Evolutionary conservation across 2,329 filamentous ascomycete species (phyloP), one percentile per base, ranked within the genome.

Genomic region (Cladosporium sp.): DNA sequence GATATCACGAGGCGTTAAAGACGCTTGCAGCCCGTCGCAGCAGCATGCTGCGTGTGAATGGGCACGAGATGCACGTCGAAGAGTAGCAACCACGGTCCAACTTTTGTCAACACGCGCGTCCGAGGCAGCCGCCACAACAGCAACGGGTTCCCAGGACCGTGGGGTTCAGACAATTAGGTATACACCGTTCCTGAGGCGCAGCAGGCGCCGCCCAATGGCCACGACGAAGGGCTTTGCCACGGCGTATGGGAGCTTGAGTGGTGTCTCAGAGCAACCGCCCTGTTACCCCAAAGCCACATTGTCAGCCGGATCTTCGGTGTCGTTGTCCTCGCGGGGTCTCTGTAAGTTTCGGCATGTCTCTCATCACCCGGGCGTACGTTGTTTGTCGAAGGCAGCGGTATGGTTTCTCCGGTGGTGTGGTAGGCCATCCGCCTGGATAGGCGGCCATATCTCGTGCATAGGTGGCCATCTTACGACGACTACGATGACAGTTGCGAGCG

Each of bases 271-370:
- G 48, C 60, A 46, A 51, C 30, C 49, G 49, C 49, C 32, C 46
- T 34, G 34, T 14, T 48, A 28, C 32, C 59, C 36, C 57, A 46
- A 39, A n/a, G 25, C 26, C 57, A 59, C 36, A 25, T 46, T 60
- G 58, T 60, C 58, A 60, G 58, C 58, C 58, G 58, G 58, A 43
- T 28, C 16, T 60, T 60, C 58, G 58, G 58, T n/a, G 36, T 60
- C 32, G 32, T 16, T 57, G 32, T 23, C 26, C 30, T 58, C 56
- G 56, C 34, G 56, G 56, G 56, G 56, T 26, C 54, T 63, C 49
- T 56, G 60, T 63, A 63, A 63, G 60, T 63, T 63, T 63, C 60
- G 49, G 60, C 60, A 63, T 53, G 60, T 63, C 34, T 63, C 60
- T 63, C 34, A 48, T 54, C 49, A 30, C 32, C 23, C 49, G 48